A percentile compares a stretch with the other conserved stretches of the same genome.
Conservation (phyloP, 2,329 filamentous ascomycete species). For the Periconia macrospinosa region DNA sequence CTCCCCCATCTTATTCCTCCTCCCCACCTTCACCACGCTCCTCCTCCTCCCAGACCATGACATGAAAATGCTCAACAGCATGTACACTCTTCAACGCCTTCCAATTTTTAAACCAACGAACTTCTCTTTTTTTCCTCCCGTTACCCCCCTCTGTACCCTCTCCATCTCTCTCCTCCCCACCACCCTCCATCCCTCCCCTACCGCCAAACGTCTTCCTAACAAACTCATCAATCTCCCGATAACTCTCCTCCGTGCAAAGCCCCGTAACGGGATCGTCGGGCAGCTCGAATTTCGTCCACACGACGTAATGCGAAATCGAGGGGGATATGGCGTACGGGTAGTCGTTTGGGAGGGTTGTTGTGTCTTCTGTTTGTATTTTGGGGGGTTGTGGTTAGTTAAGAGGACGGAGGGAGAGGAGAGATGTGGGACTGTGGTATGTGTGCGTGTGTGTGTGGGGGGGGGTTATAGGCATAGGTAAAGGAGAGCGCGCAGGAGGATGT, state of each 20-base stretch:
- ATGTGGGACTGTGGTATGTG: no score
- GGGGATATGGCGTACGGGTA: constrained; percentile 88
- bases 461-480: no score
- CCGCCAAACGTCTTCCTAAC: constrained; percentile 68
- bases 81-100: constrained; percentile 79
- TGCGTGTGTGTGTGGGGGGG: background rate
- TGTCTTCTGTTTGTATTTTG: constrained; percentile 55
- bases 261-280: constrained; percentile 67
- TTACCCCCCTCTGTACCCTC: no score
- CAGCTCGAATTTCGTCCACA: constrained; percentile 90
- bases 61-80: constrained; percentile 90
- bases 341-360: constrained; percentile 83
- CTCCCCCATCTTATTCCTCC: constrained; percentile 72
- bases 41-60: constrained; percentile 80
- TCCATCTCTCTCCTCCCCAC: no score
- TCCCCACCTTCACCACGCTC: no score
- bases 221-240: constrained; percentile 69
- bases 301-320: constrained; percentile 79
- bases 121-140: constrained; percentile 51
- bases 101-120: constrained; percentile 92
- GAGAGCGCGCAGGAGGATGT: no score
- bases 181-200: no score
- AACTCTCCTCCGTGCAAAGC: constrained; percentile 67
- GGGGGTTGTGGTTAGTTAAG: no score
- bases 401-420: no score